Conservation (phyloP, 2,329 filamentous ascomycete genomes). For the Phyllosticta paracitricarpa region DNA sequence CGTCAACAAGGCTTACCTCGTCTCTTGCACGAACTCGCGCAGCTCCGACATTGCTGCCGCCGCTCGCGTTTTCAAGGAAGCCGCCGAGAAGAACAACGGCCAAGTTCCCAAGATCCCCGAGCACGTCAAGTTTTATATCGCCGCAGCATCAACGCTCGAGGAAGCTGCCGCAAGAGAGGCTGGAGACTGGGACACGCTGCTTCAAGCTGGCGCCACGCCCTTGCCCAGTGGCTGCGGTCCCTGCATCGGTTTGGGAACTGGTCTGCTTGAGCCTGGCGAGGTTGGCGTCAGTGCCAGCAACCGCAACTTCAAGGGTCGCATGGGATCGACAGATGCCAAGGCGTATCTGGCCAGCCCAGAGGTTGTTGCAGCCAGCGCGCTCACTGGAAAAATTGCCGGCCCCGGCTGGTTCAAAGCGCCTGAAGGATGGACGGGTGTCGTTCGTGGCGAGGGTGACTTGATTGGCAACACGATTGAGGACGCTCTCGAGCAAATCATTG, state of each 20-base stretch:
- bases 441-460: conserved; percentile 62
- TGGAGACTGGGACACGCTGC: conserved; percentile 75
- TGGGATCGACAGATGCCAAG: conserved; percentile 70
- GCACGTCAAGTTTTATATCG: conserved; percentile 79
- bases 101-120: conserved; percentile 59
- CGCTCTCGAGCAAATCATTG: conserved; percentile 61
- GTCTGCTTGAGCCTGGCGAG: conserved; percentile 75
- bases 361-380: conserved; percentile 80
- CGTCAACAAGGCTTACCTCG: conserved; percentile 75
- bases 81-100: conserved; percentile 49
- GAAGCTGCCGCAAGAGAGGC: conserved; percentile 66
- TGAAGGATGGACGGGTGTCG: conserved; percentile 55
- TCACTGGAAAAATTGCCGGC: conserved; percentile 61
- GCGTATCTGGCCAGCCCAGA: conserved; percentile 85
- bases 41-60: conserved; percentile 73
- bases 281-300: conserved; percentile 77
- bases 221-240: conserved; percentile 69
- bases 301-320: conserved; percentile 84
- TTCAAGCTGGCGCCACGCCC: conserved; percentile 66
- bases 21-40: conserved; percentile 82
- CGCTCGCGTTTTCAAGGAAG: conserved; percentile 75
- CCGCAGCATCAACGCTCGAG: conserved; percentile 71
- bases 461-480: conserved; percentile 55
- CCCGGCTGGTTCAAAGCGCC: conserved; percentile 71
- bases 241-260: conserved; percentile 76